Percentiles rank a stretch among this genome's conserved stretches.
Evolutionary conservation across 1,284 basidiomycete species (phyloP).

Genomic region (Rhodotorula sp.): DNA sequence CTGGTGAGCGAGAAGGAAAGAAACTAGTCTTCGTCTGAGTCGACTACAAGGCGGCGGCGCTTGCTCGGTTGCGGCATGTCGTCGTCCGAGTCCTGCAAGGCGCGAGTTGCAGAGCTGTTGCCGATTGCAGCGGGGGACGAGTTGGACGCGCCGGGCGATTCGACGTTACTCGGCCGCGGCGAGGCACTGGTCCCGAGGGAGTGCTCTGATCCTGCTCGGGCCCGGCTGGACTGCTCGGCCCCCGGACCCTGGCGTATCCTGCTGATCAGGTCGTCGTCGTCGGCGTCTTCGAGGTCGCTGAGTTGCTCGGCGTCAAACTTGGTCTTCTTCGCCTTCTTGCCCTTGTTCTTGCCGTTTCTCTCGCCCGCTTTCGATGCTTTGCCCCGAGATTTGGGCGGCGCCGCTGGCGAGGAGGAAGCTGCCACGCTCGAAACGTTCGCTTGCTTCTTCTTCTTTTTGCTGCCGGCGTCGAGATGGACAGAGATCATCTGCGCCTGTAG

Average conservation of each 20-base stretch:
- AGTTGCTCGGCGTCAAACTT: slow-evolving; percentile 17
- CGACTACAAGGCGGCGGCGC: slow-evolving; percentile 28
- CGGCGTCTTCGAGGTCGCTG: slow-evolving; percentile 34
- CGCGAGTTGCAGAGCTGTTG: background rate
- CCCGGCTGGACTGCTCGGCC: background rate
- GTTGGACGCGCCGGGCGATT: background rate
- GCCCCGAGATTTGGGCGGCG: background rate
- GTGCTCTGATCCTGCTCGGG: background rate
- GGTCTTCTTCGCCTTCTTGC: slow-evolving; percentile 14
- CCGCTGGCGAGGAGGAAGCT: background rate
- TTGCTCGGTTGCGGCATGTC: slow-evolving; percentile 27
- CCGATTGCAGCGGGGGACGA: slow-evolving; percentile 1
- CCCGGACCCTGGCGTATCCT: slow-evolving; percentile 14
- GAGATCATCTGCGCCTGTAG: slow-evolving; percentile 23
- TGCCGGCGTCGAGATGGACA: slow-evolving; percentile 9
- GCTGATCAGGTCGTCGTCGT: slow-evolving; percentile 16
- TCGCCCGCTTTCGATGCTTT: slow-evolving; percentile 3
- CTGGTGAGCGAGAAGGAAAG: background rate
- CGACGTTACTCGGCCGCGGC: background rate
- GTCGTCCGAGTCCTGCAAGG: background rate
- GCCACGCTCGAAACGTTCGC: background rate
- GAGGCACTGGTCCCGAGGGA: background rate
- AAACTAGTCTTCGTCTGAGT: slow-evolving; percentile 35
- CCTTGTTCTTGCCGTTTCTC: background rate
- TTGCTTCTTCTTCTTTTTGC: slow-evolving; percentile 16